These are phyloP conservation scores for Nothophaeocryptopus gaeumannii DNA, from an alignment of 2,329 filamentous ascomycete genomes.

Conservation along the genomic window DNA sequence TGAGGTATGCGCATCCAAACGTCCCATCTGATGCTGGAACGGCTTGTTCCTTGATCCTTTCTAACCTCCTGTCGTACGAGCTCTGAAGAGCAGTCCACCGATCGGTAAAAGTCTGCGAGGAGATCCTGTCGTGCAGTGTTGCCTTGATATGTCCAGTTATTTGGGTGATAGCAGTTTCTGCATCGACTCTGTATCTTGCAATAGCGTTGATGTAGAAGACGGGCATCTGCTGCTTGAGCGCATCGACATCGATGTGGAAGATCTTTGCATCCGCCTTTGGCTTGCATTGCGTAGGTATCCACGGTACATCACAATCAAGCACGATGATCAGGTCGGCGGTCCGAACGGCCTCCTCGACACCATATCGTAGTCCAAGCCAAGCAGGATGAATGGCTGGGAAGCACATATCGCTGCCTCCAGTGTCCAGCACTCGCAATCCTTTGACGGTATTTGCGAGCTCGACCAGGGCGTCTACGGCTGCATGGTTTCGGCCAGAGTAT, in stretches of 20 bases:
- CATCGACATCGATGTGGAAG: constrained; percentile 65
- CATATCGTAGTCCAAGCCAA: constrained; percentile 65
- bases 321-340: constrained; percentile 82
- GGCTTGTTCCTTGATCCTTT: constrained; percentile 57
- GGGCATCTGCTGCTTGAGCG: constrained; percentile 62
- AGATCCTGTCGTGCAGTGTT: constrained; percentile 45
- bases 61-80: constrained; percentile 58
- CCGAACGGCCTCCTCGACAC: constrained; percentile 68
- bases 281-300: constrained; percentile 76
- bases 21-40: constrained; percentile 60
- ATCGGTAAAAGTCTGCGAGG: constrained; percentile 25
- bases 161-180: constrained; percentile 62
- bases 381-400: constrained; percentile 68
- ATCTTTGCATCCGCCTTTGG: constrained; percentile 58
- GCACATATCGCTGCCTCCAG: constrained; percentile 76
- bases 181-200: constrained; percentile 52
- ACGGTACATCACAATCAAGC: constrained; percentile 86
- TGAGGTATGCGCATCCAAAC: constrained; percentile 60
- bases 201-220: constrained; percentile 57
- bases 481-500: constrained; percentile 68
- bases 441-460: constrained; percentile 65
- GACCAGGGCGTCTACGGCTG: constrained; percentile 60
- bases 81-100: constrained; percentile 57
- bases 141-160: constrained; percentile 59
- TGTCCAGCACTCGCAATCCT: constrained; percentile 69